Evolutionary conservation across 2,329 filamentous ascomycete species (phyloP).

Genomic region (Pseudogymnoascus sp.): DNA sequence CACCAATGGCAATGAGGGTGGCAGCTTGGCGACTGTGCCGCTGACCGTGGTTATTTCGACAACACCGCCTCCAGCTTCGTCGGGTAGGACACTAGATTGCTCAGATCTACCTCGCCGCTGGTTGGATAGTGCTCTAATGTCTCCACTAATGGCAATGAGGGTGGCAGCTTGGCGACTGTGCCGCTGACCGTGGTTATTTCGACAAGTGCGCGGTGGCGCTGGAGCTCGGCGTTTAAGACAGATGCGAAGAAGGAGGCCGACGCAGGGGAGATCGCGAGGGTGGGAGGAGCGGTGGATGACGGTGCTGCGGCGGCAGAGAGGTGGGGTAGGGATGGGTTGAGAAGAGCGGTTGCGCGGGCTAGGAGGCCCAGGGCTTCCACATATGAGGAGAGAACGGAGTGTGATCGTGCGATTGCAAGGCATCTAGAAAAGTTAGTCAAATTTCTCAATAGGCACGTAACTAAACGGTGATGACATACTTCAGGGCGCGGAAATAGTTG

Average conservation of each 20-base stretch:
- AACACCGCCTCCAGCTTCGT: slow-evolving; percentile 72
- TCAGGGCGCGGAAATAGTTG: slow-evolving; percentile 80
- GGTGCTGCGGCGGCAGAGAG: slow-evolving; percentile 33
- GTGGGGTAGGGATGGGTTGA: slow-evolving; percentile 41
- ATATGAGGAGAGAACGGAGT: slow-evolving; percentile 62
- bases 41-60: slow-evolving; percentile 68
- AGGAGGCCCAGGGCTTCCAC: slow-evolving; percentile 81
- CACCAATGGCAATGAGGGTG: slow-evolving; percentile 51
- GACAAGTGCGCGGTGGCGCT: slow-evolving; percentile 76
- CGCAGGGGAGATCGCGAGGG: slow-evolving; percentile 55
- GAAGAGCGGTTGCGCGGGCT: slow-evolving; percentile 59
- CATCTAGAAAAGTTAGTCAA: slow-evolving; percentile 43
- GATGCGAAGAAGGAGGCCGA: slow-evolving; percentile 51
- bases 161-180: slow-evolving; percentile 33
- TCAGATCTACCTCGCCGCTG: slow-evolving; percentile 57
- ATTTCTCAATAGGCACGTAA: neutral
- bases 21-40: slow-evolving; percentile 30
- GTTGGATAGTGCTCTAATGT: slow-evolving; percentile 66
- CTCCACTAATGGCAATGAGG: slow-evolving; percentile 57
- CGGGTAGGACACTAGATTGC: slow-evolving; percentile 78
- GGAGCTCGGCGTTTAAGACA: slow-evolving; percentile 62
- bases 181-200: slow-evolving; percentile 60
- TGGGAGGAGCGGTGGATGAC: slow-evolving; percentile 45
- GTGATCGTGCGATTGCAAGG: slow-evolving; percentile 76
- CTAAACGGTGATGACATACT: slow-evolving; percentile 43